Conservation (phyloP, 2,329 filamentous ascomycete genomes). For the Leptodontidium sp. region DNA sequence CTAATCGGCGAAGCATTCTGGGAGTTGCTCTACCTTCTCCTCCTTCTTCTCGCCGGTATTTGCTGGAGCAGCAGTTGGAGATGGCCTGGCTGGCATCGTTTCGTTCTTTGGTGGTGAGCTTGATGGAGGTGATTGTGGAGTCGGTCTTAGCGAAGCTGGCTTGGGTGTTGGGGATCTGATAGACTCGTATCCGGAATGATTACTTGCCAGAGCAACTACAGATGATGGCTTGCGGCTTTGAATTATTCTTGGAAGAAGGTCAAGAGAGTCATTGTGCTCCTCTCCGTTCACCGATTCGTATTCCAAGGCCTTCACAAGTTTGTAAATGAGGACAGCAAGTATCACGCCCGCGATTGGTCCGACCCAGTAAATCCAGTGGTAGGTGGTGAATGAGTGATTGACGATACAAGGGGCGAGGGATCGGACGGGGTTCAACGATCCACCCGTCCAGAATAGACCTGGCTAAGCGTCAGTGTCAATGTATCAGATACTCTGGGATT, state of each 20-base stretch:
- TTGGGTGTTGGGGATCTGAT: neutral
- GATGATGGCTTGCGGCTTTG: constrained; percentile 29
- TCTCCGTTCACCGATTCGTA: constrained; percentile 60
- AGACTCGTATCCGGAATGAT: constrained; percentile 23
- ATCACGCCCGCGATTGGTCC: constrained; percentile 59
- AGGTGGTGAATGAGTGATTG: constrained; percentile 50
- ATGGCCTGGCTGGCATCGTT: neutral
- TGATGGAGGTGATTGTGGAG: neutral
- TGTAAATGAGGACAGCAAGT: constrained; percentile 59
- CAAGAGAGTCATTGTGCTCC: constrained; percentile 22
- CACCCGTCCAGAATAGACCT: constrained; percentile 58
- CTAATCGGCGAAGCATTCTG: constrained; percentile 32
- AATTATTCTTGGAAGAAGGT: constrained; percentile 15
- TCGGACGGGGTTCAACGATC: constrained; percentile 56
- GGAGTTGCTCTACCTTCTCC: constrained; percentile 24
- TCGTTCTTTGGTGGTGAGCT: neutral
- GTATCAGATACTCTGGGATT: neutral
- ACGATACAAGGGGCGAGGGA: constrained; percentile 57
- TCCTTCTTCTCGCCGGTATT: neutral
- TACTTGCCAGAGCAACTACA: constrained; percentile 28
- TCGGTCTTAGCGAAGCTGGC: neutral
- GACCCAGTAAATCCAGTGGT: constrained; percentile 61
- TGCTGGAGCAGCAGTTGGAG: neutral
- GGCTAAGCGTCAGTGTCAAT: neutral
- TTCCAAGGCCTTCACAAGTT: constrained; percentile 58